These are phyloP conservation scores for Immersiporthe knoxdaviesiana DNA, from an alignment of 2,329 filamentous ascomycete genomes.

Conservation along the genomic window DNA sequence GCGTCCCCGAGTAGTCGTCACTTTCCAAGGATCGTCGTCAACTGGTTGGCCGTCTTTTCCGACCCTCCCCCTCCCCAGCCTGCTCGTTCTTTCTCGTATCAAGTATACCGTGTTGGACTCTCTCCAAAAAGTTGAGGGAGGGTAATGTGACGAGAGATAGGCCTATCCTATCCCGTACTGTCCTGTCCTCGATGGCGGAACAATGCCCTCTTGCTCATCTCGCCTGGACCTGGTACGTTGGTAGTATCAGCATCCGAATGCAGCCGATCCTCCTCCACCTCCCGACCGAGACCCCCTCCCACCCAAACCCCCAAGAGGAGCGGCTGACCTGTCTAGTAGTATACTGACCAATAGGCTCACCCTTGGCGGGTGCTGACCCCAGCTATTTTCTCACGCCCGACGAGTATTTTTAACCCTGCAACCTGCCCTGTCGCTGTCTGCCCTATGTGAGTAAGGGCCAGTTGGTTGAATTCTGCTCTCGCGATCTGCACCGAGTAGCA, in stretches of 20 bases:
- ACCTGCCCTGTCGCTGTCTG: neutral
- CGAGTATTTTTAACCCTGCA: conserved; percentile 1
- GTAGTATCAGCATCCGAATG: neutral
- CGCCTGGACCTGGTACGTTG: neutral
- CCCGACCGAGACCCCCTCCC: too few relatives aligned
- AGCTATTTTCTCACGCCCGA: conserved; percentile 7
- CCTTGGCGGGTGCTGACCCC: neutral
- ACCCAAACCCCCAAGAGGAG: neutral
- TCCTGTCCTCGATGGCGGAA: neutral
- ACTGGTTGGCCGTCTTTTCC: neutral
- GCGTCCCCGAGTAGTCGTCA: conserved; percentile 26
- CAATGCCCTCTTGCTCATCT: neutral
- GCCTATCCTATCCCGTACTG: neutral
- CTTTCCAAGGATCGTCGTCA: conserved; percentile 1
- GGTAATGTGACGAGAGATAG: neutral
- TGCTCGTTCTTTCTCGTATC: neutral
- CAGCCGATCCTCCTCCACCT: conserved; percentile 1
- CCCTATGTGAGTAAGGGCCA: neutral
- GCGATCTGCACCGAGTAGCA: conserved; percentile 27
- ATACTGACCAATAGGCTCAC: neutral
- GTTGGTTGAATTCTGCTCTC: neutral
- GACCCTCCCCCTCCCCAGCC: neutral
- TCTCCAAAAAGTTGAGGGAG: neutral
- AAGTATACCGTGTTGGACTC: neutral
- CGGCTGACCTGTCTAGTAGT: neutral